Base-by-base conservation (phyloP, 2,329 filamentous ascomycete genomes). In the Calonectria honghensis region DNA sequence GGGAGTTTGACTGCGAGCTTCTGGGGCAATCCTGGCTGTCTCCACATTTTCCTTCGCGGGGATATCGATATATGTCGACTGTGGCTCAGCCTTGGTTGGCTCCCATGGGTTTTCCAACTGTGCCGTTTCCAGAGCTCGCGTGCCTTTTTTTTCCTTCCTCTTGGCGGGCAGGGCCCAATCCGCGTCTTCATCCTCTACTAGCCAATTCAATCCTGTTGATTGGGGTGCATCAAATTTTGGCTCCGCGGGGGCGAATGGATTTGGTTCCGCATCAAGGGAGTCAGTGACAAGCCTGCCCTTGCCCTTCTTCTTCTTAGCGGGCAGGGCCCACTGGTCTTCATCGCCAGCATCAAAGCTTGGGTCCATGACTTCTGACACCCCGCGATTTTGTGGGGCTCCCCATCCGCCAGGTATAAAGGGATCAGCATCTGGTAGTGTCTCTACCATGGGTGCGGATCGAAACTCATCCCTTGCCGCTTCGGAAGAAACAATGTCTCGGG, bases 231-330 rank as follows among this genome's bases (percentile, higher is more conserved):
- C 57, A 31, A 63, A 39, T 16, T 18, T 41, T 63, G 14, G 24
- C 35, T 20, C 24, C 24, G 18, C 57, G 11, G n/a, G 18, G 6
- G 24, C 51, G 29, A 48, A 20, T 24, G 41, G 29, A 16, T 65
- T 73, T 61, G 45, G 57, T 52, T 65, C 59, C 13, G 41, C 10
- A 59, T 68, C 52, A 4, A 31, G 37, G 10, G 24, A 24, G 41
- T 32, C 24, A 10, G 45, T 27, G 3, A 24, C 27, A 48, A 18
- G 14, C 3, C 29, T 27, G 18, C 24, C 68, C 29, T 51, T 27
- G 50, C 82, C 84, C 81, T 84, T 86, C 82, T 84, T 86, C 82
- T 82, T 85, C 81, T 68, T 80, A 72, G 64, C 31, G 48, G 75
- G 73, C 18, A 75, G 31, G 14, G 69, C 70, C 76, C 77, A 77